A percentile compares a stretch with the other conserved stretches of the same genome.
phyloP scores from a whole-genome alignment of 805 yeast species.

The Martiniozyma abietophila region DNA sequence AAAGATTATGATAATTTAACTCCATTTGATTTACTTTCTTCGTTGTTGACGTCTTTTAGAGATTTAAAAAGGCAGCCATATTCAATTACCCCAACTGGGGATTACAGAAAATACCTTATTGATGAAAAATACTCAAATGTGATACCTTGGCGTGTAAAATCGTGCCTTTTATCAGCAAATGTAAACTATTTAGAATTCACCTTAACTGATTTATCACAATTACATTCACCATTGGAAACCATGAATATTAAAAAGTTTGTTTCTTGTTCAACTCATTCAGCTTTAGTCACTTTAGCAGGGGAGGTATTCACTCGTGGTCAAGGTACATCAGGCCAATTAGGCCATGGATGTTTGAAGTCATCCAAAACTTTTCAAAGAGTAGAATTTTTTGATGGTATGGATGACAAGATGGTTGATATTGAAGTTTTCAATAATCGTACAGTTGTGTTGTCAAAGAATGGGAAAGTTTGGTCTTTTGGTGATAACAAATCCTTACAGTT shows the following conservation, averaged over 20 bases:
- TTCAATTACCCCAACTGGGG: constrained; percentile 6
- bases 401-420: constrained; percentile 27
- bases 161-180: too few relatives aligned
- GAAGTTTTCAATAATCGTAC: constrained; percentile 62
- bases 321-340: constrained; percentile 31
- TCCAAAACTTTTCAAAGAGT: constrained; percentile 2
- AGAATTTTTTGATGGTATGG: constrained; percentile 9
- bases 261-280: constrained; percentile 8
- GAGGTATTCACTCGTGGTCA: constrained; percentile 57
- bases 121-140: neutral
- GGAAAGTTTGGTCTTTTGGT: constrained; percentile 74
- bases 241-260: constrained; percentile 3
- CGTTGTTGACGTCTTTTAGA: constrained; percentile 7
- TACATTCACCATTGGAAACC: constrained; percentile 3
- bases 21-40: constrained; percentile 56
- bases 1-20: constrained; percentile 66
- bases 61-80: neutral
- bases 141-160: too few relatives aligned
- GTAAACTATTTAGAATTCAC: too few relatives aligned
- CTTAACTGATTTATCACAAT: neutral
- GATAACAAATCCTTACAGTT: constrained; percentile 36
- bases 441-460: constrained; percentile 41
- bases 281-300: constrained; percentile 9
- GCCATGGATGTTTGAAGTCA: constrained; percentile 3
- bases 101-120: neutral